Evolutionary conservation across 2,329 filamentous ascomycete genomes (phyloP), one percentile per base, ranked within the genome.

Genomic region (Aspergillus persii): DNA sequence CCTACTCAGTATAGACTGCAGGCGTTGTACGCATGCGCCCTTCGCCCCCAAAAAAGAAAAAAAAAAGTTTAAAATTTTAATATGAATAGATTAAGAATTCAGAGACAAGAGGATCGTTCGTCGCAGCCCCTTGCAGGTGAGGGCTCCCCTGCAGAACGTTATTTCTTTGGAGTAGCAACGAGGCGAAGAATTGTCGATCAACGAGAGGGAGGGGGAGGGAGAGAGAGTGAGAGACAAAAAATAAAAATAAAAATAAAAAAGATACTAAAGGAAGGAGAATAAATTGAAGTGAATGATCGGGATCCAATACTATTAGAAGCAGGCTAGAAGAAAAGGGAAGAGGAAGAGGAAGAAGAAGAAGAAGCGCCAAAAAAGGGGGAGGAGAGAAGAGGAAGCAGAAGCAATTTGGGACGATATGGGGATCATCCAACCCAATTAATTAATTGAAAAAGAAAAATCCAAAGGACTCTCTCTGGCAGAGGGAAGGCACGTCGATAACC

Each of bases 91-190:
- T 53, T 33, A 60, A 53, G 11, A 54, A 59, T 51, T 48, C 57
- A 61, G 50, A 53, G 44, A 30, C 46, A 63, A 55, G 49, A 53
- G 49, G 50, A 56, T 58, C 61, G 18, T 58, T 41, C 44, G 57
- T 41, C 33, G 56, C 39, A 23, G 18, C 46, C 62, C 62, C 65
- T 62, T 66, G 61, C 39, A 58, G 55, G 36, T 41, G 36, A 41
- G 33, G 52, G 33, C 48, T 54, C 61, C 65, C 65, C 65, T 67
- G 59, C 63, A 60, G 63, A 57, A 58, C 33, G 61, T 63, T 48
- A 47, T 53, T 58, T 62, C 57, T 60, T 54, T 59, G 50, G 52
- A 57, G 53, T 41, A 58, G 47, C 57, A 61, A 68, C 60, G 62
- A 59, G 58, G 58, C 54, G 54, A 51, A 49, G 52, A 8, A 30